Evolutionary conservation across 2,329 filamentous ascomycete genomes (phyloP), one percentile per base, ranked within the genome.

Genomic region (Ascochyta koolunga): DNA sequence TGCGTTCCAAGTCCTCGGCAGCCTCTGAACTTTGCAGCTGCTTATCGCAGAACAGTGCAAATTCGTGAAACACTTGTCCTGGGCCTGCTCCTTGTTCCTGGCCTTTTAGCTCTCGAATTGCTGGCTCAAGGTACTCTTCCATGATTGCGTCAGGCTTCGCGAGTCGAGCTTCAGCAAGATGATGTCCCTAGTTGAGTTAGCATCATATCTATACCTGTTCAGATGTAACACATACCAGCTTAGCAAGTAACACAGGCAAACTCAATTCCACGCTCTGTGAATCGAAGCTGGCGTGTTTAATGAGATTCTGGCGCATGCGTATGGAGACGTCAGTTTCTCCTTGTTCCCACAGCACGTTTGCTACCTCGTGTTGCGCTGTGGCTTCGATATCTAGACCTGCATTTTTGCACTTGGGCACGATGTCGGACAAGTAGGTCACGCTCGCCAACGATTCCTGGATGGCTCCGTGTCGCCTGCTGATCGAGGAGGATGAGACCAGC

Each of bases 131-230:
- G 66, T 97, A 98, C 31, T 89, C 86, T 62, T 89, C 86, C 62
- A 97, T 91, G 56, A 99, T 96, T 49, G 87, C 85, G 60, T 96
- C 91, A 0, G 96, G 91, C 61, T 93, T 96, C 72, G 96, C 92
- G 4, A 99, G 82, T 35, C 91, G 87, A 16, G 95, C 95, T 65
- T 96, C 88, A 0, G 93, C 96, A 35, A 96, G 86, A 70, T 93
- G 91, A 66, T 95, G 87, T 1, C 91, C 95, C 83, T 86, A 54
- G 2, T 15, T 5, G 37, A 9, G 25, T 70, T 39, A 72, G 61
- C 33, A 33, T 37, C 1, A 22, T n/a, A 22, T 13, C 16, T 15
- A 4, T n/a, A 8, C 4, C 13, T 1, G n/a, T 6, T 5, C 3
- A 2, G 9, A 39, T 21, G 4, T 1, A 18, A 21, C 8, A 50